These are phyloP conservation scores for Nymphaea colorata DNA, from an alignment of 164 flowering plant species.

Conservation along the genomic window DNA sequence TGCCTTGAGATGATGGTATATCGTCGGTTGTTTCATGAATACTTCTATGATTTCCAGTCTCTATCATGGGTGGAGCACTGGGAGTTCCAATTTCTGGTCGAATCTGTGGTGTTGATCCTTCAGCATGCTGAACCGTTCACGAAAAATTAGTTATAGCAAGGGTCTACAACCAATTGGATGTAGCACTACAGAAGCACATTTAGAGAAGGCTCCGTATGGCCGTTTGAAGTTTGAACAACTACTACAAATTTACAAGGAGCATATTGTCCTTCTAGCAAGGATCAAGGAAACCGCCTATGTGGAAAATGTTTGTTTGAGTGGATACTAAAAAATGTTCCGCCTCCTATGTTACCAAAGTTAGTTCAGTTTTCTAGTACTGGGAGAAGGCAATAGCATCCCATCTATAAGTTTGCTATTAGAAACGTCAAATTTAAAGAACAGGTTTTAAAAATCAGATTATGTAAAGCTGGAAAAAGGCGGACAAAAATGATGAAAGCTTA, in stretches of 20 bases:
- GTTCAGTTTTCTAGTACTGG: no score
- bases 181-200: background rate
- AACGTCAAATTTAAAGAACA: background rate
- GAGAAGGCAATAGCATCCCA: no score
- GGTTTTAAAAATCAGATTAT: background rate
- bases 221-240: background rate
- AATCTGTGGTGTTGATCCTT: conserved; percentile 11
- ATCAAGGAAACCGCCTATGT: no score
- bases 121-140: conserved; percentile 12
- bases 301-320: no score
- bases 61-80: conserved; percentile 79
- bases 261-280: no score
- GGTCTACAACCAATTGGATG: background rate
- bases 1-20: background rate
- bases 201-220: background rate
- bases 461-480: background rate
- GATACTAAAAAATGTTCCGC: no score
- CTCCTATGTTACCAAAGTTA: no score
- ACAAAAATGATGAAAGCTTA: background rate
- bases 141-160: background rate
- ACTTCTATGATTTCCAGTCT: conserved; percentile 24
- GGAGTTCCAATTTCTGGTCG: conserved; percentile 58
- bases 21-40: conserved; percentile 12
- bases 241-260: background rate
- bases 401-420: no score